Percentiles rank a stretch among this genome's conserved stretches.
Evolutionary conservation across 78 protist species (phyloP).

Genomic region (Carpediemonas membranifera): DNA sequence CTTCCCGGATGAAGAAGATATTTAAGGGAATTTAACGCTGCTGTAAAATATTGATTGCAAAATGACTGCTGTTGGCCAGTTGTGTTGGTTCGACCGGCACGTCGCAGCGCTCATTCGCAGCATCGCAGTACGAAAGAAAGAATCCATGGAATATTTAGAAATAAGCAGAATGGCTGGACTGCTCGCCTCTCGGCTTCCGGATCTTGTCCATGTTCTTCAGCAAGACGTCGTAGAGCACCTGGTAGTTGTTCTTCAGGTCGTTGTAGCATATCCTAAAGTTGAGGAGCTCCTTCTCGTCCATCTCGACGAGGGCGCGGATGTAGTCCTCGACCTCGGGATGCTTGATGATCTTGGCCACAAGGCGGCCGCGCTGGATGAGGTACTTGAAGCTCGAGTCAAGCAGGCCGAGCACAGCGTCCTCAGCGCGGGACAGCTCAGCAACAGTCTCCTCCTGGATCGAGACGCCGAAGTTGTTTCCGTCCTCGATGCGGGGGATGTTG

Average conservation of each 20-base stretch:
- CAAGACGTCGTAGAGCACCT: constrained; percentile 41
- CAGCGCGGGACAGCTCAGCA: constrained; percentile 40
- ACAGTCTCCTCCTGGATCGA: constrained; percentile 41
- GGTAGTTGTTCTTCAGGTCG: constrained; percentile 48
- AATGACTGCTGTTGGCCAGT: too few species aligned
- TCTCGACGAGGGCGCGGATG: constrained; percentile 17
- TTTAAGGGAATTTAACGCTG: too few species aligned
- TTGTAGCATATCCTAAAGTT: constrained; percentile 11
- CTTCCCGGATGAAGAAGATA: too few species aligned
- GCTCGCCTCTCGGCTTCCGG: constrained; percentile 33
- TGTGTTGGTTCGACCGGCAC: too few species aligned
- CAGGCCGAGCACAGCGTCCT: constrained; percentile 31
- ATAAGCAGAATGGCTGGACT: too few species aligned
- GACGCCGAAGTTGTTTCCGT: constrained; percentile 61
- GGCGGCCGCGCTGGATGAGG: constrained; percentile 26
- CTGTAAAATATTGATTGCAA: too few species aligned
- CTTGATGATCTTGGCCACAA: constrained; percentile 43
- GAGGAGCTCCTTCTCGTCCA: constrained; percentile 48
- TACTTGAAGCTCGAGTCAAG: constrained; percentile 38
- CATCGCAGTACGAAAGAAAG: too few species aligned
- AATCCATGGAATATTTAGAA: too few species aligned
- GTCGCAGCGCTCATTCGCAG: too few species aligned
- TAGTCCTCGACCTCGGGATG: constrained; percentile 51
- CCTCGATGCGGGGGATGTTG: constrained; percentile 47
- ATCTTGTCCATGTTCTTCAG: constrained; percentile 50